Evolutionary conservation across 176 grass and related monocot genomes (phyloP).

Genomic region (Eleusine indica): DNA sequence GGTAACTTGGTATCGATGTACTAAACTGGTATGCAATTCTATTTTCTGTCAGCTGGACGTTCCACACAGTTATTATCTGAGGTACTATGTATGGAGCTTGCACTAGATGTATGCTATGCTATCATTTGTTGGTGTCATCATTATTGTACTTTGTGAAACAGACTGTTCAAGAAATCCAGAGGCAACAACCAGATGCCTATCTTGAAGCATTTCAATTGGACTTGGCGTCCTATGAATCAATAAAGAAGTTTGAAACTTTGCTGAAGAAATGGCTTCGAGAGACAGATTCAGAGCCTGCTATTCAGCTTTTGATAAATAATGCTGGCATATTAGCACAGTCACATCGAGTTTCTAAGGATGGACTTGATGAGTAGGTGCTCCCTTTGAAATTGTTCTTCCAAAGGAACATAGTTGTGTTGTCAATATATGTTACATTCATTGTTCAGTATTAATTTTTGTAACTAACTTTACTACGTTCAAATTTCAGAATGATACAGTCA

Average conservation of each 20-base stretch:
- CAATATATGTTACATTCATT: conserved; percentile 19
- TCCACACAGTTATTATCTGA: conserved; percentile 50
- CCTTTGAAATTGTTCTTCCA: conserved; percentile 6
- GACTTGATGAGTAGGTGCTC: conserved; percentile 75
- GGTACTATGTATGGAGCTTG: conserved; percentile 49
- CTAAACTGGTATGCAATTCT: conserved; percentile 15
- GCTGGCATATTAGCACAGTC: conserved; percentile 90
- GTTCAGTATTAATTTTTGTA: neutral
- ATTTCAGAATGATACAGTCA: conserved; percentile 79
- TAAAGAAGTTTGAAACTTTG: conserved; percentile 66
- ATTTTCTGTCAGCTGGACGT: conserved; percentile 60
- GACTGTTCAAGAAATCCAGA: conserved; percentile 64
- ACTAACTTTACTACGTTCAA: conserved; percentile 9
- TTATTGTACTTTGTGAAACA: conserved; percentile 36
- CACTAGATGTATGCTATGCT: conserved; percentile 23
- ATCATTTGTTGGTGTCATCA: conserved; percentile 2
- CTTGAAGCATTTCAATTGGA: conserved; percentile 68
- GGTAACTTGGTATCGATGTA: neutral
- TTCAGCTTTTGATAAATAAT: conserved; percentile 94
- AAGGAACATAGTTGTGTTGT: neutral
- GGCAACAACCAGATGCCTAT: conserved; percentile 49
- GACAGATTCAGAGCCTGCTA: conserved; percentile 52
- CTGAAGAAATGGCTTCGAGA: conserved; percentile 66
- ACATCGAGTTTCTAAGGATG: conserved; percentile 58
- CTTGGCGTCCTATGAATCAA: conserved; percentile 74